Base-by-base conservation (phyloP, 2,329 filamentous ascomycete species). In the Pseudocercospora musae region DNA sequence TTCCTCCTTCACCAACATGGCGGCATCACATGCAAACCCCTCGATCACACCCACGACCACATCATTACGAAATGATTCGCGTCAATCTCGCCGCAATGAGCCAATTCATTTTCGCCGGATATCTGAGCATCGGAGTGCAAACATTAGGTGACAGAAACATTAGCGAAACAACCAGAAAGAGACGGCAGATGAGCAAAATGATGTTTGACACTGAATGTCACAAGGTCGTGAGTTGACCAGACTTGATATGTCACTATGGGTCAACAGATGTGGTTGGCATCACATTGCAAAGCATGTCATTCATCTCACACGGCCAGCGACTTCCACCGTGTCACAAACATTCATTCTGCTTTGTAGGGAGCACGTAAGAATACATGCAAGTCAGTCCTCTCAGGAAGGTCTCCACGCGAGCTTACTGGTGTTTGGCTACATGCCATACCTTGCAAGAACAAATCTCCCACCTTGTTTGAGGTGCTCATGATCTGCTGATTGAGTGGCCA, bases 371-470 rank as follows among this genome's bases (percentile, higher is more conserved):
- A n/a, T 15, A 56, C 44, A 63, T 57, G 73, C 72, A 75, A 75
- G 71, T 67, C 71, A 75, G 72, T 75, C 73, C 73, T 76, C 74
- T 68, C 73, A 70, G 73, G 54, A 68, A 63, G 62, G 52, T 58
- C 58, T 60, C 60, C 62, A 27, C 58, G 68, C 66, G 67, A 65
- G 67, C 65, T 62, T 65, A 50, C 69, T 69, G 71, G 69, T 52
- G 67, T 62, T 67, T 60, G 60, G 64, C 63, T 53, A 58, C 40
- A 49, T n/a, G 53, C 64, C 60, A 48, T 44, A 58, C 61, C 66
- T 74, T 74, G 72, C 72, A 68, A 74, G 68, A 72, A 50, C 33
- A 57, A 68, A 69, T 50, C 56, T 58, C 46, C 48, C 67, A 71
- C 64, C 58, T 61, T 60, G 71, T 74, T 74, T 74, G 72, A 74